Conservation (phyloP, 805 yeast genomes). For the Starmerella sp. region DNA sequence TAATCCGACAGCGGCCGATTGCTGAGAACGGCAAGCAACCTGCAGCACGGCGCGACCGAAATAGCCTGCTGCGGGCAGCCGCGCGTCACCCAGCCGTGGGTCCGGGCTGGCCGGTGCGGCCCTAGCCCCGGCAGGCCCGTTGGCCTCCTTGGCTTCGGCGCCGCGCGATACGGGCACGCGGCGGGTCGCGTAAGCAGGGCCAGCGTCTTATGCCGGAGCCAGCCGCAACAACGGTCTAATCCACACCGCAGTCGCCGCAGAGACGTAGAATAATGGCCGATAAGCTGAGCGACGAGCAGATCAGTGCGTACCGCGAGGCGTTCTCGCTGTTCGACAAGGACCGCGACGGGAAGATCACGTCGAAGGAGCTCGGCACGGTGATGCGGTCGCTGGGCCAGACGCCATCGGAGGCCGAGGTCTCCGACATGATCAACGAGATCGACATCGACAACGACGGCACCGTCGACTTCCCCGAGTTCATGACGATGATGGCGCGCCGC, state of each 20-base stretch:
- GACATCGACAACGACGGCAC: constrained; percentile 91
- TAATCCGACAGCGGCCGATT: no score
- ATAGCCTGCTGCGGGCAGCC: no score
- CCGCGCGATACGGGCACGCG: neutral
- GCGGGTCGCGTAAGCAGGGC: neutral
- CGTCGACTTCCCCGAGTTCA: constrained; percentile 70
- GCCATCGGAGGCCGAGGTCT: constrained; percentile 90
- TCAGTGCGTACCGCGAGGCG: constrained; percentile 95
- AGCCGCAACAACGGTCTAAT: neutral
- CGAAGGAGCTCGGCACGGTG: constrained; percentile 91
- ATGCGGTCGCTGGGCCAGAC: constrained; percentile 98
- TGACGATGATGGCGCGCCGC: constrained; percentile 82
- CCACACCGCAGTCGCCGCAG: neutral
- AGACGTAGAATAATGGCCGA: constrained; percentile 43
- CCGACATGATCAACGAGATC: constrained; percentile 94
- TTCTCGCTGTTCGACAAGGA: constrained; percentile 94
- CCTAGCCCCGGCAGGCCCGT: no score
- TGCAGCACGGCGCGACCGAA: no score
- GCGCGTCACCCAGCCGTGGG: no score
- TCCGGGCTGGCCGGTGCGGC: no score
- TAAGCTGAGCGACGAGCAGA: constrained; percentile 87
- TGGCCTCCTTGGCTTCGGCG: neutral
- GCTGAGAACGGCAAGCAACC: no score
- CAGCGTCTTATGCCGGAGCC: neutral
- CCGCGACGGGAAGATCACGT: constrained; percentile 89